Percentiles rank a stretch among this genome's conserved stretches.
These are phyloP conservation scores for Skeletonema costatum DNA, from an alignment of 108 stramenopile species.

Conservation along the genomic window DNA sequence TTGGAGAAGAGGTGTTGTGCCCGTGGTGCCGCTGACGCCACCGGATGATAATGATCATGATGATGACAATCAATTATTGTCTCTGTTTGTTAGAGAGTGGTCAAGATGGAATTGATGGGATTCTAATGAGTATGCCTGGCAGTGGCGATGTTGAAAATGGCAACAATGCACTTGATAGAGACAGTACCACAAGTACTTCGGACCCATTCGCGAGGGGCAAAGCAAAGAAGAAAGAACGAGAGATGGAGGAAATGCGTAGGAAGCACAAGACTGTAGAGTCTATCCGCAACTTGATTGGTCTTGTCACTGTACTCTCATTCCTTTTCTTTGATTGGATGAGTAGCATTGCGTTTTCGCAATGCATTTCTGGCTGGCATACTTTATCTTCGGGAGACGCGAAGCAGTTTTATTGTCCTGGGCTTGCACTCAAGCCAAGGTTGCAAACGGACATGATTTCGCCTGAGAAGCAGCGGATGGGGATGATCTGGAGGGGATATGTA, in stretches of 20 bases:
- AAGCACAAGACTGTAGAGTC: conserved; percentile 30
- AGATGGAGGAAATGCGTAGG: conserved; percentile 25
- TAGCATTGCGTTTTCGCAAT: conserved; percentile 20
- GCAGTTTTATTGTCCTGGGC: conserved; percentile 32
- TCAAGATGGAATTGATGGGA: neutral
- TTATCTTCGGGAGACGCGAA: conserved; percentile 36
- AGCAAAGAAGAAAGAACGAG: conserved; percentile 34
- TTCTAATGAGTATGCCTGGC: neutral
- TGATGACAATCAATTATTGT: conserved; percentile 7
- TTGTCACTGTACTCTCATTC: conserved; percentile 21
- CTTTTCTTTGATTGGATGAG: conserved; percentile 21
- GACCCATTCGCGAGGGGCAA: conserved; percentile 34
- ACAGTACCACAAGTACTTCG: neutral
- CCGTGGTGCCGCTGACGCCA: conserved; percentile 20
- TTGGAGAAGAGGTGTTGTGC: conserved; percentile 27
- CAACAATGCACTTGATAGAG: neutral
- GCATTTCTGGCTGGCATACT: conserved; percentile 21
- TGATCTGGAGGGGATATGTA: conserved; percentile 57
- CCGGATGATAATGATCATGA: conserved; percentile 15
- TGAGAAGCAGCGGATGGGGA: conserved; percentile 48
- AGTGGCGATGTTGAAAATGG: neutral
- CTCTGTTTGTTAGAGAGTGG: conserved; percentile 9
- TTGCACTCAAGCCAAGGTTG: conserved; percentile 22
- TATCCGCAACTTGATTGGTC: conserved; percentile 28
- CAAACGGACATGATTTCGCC: conserved; percentile 32